phyloP scores from a whole-genome alignment of 768 basidiomycete species.

The Tylopilus felleus region DNA sequence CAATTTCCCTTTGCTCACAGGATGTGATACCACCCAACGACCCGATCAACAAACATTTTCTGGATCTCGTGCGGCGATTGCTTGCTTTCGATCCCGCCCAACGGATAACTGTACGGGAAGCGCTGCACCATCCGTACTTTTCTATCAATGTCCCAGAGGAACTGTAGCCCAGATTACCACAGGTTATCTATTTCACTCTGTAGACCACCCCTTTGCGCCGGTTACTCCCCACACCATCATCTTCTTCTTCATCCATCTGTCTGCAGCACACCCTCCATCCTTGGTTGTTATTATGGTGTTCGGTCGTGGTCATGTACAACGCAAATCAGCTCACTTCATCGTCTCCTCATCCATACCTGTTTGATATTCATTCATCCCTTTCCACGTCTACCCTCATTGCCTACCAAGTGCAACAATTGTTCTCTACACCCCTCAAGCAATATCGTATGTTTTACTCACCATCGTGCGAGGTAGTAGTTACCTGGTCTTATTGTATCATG shows the following conservation, averaged over 20 bases:
- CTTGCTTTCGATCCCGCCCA: constrained; percentile 88
- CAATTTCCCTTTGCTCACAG: constrained; percentile 35
- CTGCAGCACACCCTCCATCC: constrained; percentile 20
- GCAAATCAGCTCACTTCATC: constrained; percentile 29
- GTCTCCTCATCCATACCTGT: constrained; percentile 26
- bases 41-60: constrained; percentile 71
- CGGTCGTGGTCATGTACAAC: constrained; percentile 37
- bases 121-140: constrained; percentile 87
- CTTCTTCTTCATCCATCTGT: constrained; percentile 23
- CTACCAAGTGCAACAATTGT: constrained; percentile 31
- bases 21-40: constrained; percentile 83
- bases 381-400: constrained; percentile 20
- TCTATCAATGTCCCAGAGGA: constrained; percentile 63
- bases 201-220: constrained; percentile 31
- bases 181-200: constrained; percentile 33
- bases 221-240: constrained; percentile 21
- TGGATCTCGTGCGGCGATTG: constrained; percentile 83
- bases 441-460: constrained; percentile 29
- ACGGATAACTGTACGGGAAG: constrained; percentile 84
- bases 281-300: constrained; percentile 38
- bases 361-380: constrained; percentile 25
- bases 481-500: constrained; percentile 22
- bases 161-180: constrained; percentile 45
- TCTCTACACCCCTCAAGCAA: constrained; percentile 27
- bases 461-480: constrained; percentile 15